Base-by-base conservation (phyloP, 2,329 filamentous ascomycete species). In the Fusarium siculi region DNA sequence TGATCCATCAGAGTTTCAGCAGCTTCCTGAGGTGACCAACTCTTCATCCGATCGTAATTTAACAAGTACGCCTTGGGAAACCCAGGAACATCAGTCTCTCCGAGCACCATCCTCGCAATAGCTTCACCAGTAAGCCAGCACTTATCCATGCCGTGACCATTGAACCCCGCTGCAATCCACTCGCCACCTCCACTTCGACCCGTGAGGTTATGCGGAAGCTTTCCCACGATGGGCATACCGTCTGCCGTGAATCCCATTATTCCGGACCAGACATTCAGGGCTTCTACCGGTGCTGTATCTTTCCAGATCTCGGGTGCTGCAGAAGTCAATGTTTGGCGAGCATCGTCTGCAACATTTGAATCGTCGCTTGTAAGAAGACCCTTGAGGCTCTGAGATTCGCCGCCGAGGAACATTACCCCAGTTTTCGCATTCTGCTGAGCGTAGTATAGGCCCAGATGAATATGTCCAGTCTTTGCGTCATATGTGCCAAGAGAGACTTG, bases 341-440 rank as follows among this genome's bases (percentile, higher is more conserved):
- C 82, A 50, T 81, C 70, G 0, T 79, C 70, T 9, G 84, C 82
- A 7, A 84, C 73, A 9, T 76, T 74, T 1, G 80, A 80, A 70
- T 90, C 87, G 6, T 85, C 83, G 6, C 82, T 81, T 4, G 84
- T 76, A 0, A 86, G 85, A 0, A 88, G 60, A 42, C 84, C 82
- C 19, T 80, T 57, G 8, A 79, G 47, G 19, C 66, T 70, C 40
- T 81, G 80, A 36, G 86, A 85, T 0, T 87, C 88, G 1, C 87
- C 87, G 4, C 87, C 87, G 11, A 87, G 77, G 81, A 89, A 86
- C 72, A 89, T 81, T 54, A 86, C 82, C 14, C 84, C 81, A 2
- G 79, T 79, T 7, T 70, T 49, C 3, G 77, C 71, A 50, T 78
- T 78, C 37, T 79, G 78, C 36, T 76, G 76, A 7, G 74, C 69